These are phyloP conservation scores for Diaporthe ilicicola DNA, from an alignment of 2,329 filamentous ascomycete genomes.

Conservation along the genomic window DNA sequence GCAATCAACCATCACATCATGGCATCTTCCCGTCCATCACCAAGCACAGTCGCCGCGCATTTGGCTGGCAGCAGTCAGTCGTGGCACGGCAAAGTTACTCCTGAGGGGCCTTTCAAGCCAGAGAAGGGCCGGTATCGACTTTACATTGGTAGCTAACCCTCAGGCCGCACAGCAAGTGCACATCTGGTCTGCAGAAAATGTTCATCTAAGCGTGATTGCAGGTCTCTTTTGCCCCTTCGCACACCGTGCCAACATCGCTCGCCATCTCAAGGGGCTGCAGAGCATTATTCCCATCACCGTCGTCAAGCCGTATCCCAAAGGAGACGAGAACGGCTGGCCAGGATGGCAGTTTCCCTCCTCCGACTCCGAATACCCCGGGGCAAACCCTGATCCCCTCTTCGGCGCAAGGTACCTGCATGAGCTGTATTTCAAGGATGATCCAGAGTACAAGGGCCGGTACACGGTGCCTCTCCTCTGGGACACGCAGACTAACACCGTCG, in stretches of 20 bases:
- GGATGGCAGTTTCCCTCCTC: constrained; percentile 67
- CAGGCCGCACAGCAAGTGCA: neutral
- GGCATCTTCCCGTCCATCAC: constrained; percentile 17
- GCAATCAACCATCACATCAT: constrained; percentile 20
- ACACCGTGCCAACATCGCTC: constrained; percentile 65
- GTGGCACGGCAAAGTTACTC: constrained; percentile 40
- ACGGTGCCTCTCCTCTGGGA: constrained; percentile 71
- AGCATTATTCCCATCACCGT: constrained; percentile 63
- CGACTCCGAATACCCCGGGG: constrained; percentile 62
- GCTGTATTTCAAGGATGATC: constrained; percentile 69
- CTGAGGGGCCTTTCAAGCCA: constrained; percentile 38
- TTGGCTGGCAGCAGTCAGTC: constrained; percentile 33
- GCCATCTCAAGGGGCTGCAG: constrained; percentile 65
- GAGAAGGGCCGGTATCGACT: constrained; percentile 40
- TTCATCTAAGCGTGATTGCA: constrained; percentile 36
- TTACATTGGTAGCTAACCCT: constrained; percentile 38
- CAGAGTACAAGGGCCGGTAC: constrained; percentile 67
- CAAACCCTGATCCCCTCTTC: constrained; percentile 69
- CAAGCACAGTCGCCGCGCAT: constrained; percentile 22
- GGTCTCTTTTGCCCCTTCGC: constrained; percentile 73
- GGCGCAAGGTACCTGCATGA: constrained; percentile 66
- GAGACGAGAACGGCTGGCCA: constrained; percentile 68
- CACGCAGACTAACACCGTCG: constrained; percentile 60
- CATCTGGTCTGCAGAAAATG: constrained; percentile 12
- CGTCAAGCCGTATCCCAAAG: constrained; percentile 73